Evolutionary conservation across 805 yeast genomes (phyloP).

Genomic region (Saturnispora mendoncae): DNA sequence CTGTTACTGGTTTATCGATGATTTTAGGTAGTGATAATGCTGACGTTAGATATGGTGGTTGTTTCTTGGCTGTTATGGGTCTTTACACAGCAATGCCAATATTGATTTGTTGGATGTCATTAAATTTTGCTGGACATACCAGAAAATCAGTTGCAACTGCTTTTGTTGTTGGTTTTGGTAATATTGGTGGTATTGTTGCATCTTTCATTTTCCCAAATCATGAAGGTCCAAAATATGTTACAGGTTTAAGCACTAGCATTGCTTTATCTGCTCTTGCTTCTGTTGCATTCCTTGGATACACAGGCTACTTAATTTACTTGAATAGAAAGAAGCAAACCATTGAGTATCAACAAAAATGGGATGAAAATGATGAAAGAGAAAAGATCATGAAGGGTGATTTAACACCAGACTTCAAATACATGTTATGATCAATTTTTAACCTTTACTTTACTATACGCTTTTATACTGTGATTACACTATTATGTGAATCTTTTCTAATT

Average conservation of each 20-base stretch:
- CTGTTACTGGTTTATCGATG: conserved; percentile 48
- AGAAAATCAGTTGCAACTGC: conserved; percentile 45
- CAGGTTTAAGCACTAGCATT: conserved; percentile 45
- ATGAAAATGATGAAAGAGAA: conserved; percentile 20
- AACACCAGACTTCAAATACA: conserved; percentile 39
- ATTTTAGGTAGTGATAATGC: conserved; percentile 36
- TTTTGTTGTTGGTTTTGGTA: conserved; percentile 61
- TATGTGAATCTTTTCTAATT: no score
- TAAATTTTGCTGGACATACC: conserved; percentile 56
- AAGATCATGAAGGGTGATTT: conserved; percentile 28
- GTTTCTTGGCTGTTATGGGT: conserved; percentile 53
- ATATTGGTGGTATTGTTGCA: conserved; percentile 64
- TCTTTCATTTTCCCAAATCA: conserved; percentile 45
- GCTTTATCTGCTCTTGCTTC: conserved; percentile 39
- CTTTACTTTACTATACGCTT: no score
- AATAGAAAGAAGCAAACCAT: conserved; percentile 31
- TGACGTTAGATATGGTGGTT: conserved; percentile 50
- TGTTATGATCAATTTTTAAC: conserved; percentile 27
- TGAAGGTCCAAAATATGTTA: conserved; percentile 51
- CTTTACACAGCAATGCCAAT: conserved; percentile 60
- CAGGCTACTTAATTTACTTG: conserved; percentile 23
- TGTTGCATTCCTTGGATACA: conserved; percentile 26
- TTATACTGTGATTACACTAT: no score
- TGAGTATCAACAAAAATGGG: conserved; percentile 25
- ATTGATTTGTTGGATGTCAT: conserved; percentile 56